Conservation (phyloP, 805 yeast species). For the Saccharomycopsis guyanensis region DNA sequence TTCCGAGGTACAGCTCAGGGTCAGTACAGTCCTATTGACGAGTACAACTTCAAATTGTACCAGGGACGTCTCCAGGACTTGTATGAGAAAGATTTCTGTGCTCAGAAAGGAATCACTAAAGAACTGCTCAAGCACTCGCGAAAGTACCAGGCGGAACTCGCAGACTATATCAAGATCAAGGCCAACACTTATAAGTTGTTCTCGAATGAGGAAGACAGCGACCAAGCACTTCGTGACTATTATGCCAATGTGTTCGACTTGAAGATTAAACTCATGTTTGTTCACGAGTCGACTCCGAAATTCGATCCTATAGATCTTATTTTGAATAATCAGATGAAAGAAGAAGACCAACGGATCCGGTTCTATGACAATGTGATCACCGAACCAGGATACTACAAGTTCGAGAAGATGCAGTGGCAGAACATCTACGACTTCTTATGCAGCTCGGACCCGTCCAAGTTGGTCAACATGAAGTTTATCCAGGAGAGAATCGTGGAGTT, state of each 20-base stretch:
- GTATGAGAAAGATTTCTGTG: slow-evolving; percentile 24
- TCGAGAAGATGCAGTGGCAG: slow-evolving; percentile 20
- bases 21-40: slow-evolving; percentile 63
- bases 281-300: slow-evolving; percentile 18
- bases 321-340: slow-evolving; percentile 13
- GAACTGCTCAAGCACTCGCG: slow-evolving; percentile 2
- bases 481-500: slow-evolving; percentile 11
- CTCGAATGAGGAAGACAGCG: slow-evolving; percentile 3
- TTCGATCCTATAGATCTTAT: slow-evolving; percentile 19
- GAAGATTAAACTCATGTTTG: slow-evolving; percentile 14
- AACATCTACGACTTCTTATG: slow-evolving; percentile 17
- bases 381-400: slow-evolving; percentile 16
- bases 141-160: slow-evolving; percentile 4
- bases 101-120: slow-evolving; percentile 5
- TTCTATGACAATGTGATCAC: slow-evolving; percentile 17
- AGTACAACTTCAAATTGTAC: slow-evolving; percentile 39
- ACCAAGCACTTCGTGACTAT: slow-evolving; percentile 11
- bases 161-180: slow-evolving; percentile 11
- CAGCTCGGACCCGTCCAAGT: slow-evolving; percentile 5
- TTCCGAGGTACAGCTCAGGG: slow-evolving; percentile 67
- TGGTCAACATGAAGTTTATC: slow-evolving; percentile 15
- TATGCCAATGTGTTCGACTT: slow-evolving; percentile 13
- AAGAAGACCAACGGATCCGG: slow-evolving; percentile 14
- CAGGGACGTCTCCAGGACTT: slow-evolving; percentile 43
- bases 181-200: not conserved